A percentile compares a stretch with the other conserved stretches of the same genome.
Evolutionary conservation across 2,329 filamentous ascomycete genomes (phyloP).

Genomic region (Colletotrichum incanum): DNA sequence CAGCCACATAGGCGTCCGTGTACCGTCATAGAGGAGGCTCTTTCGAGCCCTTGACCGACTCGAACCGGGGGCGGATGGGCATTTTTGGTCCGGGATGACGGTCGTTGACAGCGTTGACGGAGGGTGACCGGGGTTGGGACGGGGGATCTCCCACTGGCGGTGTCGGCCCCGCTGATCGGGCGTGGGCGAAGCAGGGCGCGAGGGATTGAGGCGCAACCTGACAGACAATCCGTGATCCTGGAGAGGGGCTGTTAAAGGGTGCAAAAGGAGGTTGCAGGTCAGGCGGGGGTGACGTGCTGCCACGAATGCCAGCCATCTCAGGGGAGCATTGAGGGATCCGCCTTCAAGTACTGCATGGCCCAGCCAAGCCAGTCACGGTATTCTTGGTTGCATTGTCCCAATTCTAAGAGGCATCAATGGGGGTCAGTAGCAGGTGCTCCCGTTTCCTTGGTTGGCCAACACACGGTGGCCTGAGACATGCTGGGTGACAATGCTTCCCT

Average conservation of each 20-base stretch:
- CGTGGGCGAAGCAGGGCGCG: slow-evolving; percentile 27
- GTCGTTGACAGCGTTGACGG: slow-evolving; percentile 1
- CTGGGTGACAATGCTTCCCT: slow-evolving; percentile 34
- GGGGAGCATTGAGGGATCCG: slow-evolving; percentile 37
- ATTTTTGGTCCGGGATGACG: slow-evolving; percentile 29
- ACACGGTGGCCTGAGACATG: slow-evolving; percentile 41
- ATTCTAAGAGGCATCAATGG: slow-evolving; percentile 21
- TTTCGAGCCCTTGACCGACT: background rate
- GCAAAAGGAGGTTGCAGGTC: background rate
- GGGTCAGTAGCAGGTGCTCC: slow-evolving; percentile 29
- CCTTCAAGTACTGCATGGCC: slow-evolving; percentile 16
- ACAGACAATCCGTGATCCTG: slow-evolving; percentile 24
- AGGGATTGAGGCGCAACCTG: slow-evolving; percentile 35
- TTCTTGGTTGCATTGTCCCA: slow-evolving; percentile 32
- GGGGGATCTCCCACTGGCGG: slow-evolving; percentile 25
- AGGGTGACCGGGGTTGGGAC: slow-evolving; percentile 15
- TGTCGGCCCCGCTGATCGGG: slow-evolving; percentile 37
- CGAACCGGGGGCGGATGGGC: background rate
- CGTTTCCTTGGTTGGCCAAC: slow-evolving; percentile 28
- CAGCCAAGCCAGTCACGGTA: background rate
- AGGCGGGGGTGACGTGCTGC: slow-evolving; percentile 32
- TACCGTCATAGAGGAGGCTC: slow-evolving; percentile 25
- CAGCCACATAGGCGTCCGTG: slow-evolving; percentile 3
- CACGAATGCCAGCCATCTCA: slow-evolving; percentile 33
- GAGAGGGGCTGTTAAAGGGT: slow-evolving; percentile 15